Evolutionary conservation across 31 red algal species (phyloP).

Genomic region (Endocladia muricata): DNA sequence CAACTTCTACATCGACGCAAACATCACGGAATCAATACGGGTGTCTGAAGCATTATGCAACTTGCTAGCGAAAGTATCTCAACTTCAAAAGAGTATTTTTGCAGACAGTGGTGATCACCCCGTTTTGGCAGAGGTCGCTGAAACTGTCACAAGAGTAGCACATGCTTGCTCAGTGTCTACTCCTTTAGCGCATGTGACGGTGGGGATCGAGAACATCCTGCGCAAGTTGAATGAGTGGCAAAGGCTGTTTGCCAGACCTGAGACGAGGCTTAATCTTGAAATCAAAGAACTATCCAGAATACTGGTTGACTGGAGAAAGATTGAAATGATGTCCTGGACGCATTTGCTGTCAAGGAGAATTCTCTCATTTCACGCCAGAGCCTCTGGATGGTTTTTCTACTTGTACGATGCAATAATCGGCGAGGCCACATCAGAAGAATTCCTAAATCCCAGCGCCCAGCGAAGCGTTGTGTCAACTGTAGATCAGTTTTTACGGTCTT

Average conservation of each 20-base stretch:
- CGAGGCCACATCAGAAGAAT: constrained; percentile 5
- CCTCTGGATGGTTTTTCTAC: constrained; percentile 52
- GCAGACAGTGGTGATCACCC: constrained; percentile 63
- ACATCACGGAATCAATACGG: constrained; percentile 38
- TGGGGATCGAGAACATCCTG: constrained; percentile 71
- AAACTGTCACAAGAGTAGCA: constrained; percentile 40
- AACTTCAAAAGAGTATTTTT: constrained; percentile 34
- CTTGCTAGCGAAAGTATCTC: constrained; percentile 6
- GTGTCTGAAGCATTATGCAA: constrained; percentile 21
- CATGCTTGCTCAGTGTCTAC: constrained; percentile 12
- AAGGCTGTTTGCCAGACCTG: constrained; percentile 52
- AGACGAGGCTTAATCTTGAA: constrained; percentile 45
- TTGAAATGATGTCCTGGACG: constrained; percentile 71
- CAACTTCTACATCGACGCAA: constrained; percentile 68
- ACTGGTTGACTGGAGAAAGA: constrained; percentile 43
- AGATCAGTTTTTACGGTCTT: constrained; percentile 77
- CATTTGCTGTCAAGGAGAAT: constrained; percentile 36
- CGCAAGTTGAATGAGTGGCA: constrained; percentile 81
- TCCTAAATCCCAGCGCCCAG: neutral
- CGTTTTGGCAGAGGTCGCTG: constrained; percentile 56
- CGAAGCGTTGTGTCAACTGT: constrained; percentile 10
- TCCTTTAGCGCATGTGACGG: constrained; percentile 42
- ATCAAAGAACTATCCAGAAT: constrained; percentile 37
- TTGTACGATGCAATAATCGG: constrained; percentile 63
- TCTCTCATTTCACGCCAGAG: constrained; percentile 8